phyloP scores from a whole-genome alignment of 1,284 basidiomycete genomes.

The Porodaedalea pini region DNA sequence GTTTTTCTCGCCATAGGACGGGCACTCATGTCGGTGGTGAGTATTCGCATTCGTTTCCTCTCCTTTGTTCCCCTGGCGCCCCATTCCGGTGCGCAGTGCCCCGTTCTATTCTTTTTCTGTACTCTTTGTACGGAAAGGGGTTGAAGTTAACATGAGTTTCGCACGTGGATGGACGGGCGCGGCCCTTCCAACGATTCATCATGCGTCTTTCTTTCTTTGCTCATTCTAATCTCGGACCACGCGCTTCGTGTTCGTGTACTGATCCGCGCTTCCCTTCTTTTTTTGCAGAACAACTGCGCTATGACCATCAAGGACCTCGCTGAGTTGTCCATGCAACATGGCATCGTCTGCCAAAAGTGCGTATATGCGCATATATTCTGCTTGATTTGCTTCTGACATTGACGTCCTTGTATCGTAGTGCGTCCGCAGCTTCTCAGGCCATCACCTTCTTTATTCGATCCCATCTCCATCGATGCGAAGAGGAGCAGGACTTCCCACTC shows the following conservation, averaged over 20 bases:
- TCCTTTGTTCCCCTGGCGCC: neutral
- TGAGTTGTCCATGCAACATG: conserved; percentile 59
- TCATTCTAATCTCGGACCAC: conserved; percentile 19
- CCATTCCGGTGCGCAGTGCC: neutral
- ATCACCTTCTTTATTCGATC: conserved; percentile 74
- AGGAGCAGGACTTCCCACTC: conserved; percentile 66
- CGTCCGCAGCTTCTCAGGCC: conserved; percentile 71
- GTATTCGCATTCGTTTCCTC: conserved; percentile 30
- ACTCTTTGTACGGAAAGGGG: conserved; percentile 1
- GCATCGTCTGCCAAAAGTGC: conserved; percentile 70
- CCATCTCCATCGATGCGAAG: conserved; percentile 65
- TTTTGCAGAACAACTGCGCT: conserved; percentile 62
- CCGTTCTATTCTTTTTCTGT: neutral
- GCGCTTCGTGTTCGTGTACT: conserved; percentile 6
- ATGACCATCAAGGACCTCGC: conserved; percentile 82
- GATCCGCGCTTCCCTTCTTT: conserved; percentile 15
- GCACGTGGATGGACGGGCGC: conserved; percentile 14
- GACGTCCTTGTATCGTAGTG: conserved; percentile 36
- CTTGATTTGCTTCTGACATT: conserved; percentile 3
- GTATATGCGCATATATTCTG: conserved; percentile 8
- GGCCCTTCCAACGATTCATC: conserved; percentile 2
- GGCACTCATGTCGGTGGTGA: conserved; percentile 66
- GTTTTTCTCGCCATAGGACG: conserved; percentile 68
- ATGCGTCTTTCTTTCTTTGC: conserved; percentile 12
- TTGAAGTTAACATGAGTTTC: conserved; percentile 9